phyloP scores from a whole-genome alignment of 2,329 filamentous ascomycete genomes.

The Apiospora phragmitis region DNA sequence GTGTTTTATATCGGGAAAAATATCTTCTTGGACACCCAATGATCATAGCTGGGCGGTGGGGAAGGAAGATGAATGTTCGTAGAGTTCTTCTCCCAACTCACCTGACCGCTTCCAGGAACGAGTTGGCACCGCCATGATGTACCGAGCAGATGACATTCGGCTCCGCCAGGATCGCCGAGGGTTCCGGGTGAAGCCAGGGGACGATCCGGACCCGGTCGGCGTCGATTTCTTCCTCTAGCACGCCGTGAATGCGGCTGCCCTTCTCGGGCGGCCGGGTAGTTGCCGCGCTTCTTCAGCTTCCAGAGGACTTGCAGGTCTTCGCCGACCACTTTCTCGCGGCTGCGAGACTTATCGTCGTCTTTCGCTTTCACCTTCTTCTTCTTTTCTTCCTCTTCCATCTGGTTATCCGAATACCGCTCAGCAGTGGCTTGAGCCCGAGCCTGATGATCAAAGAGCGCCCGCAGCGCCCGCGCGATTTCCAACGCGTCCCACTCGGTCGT shows the following conservation, averaged over 20 bases:
- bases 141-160: not conserved
- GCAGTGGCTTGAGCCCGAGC: conserved; percentile 17
- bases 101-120: not conserved
- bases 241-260: conserved; percentile 17
- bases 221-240: conserved; percentile 18
- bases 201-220: not conserved
- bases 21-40: no score
- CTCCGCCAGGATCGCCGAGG: not conserved
- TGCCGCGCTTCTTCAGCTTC: conserved; percentile 31
- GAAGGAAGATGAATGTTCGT: no score
- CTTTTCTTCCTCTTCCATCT: not conserved
- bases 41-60: no score
- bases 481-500: conserved; percentile 32
- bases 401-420: conserved; percentile 23
- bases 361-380: no score
- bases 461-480: conserved; percentile 35
- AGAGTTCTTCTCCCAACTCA: not conserved
- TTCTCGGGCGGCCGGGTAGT: conserved; percentile 8
- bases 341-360: no score
- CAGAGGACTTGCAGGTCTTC: conserved; percentile 35
- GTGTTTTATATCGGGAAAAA: no score
- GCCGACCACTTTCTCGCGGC: no score
- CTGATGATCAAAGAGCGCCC: conserved; percentile 26
- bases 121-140: not conserved
- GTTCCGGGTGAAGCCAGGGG: not conserved